Percentiles rank a stretch among this genome's conserved stretches.
Conservation (phyloP, 129 eudicot species). For the Helichrysum umbraculigerum region DNA sequence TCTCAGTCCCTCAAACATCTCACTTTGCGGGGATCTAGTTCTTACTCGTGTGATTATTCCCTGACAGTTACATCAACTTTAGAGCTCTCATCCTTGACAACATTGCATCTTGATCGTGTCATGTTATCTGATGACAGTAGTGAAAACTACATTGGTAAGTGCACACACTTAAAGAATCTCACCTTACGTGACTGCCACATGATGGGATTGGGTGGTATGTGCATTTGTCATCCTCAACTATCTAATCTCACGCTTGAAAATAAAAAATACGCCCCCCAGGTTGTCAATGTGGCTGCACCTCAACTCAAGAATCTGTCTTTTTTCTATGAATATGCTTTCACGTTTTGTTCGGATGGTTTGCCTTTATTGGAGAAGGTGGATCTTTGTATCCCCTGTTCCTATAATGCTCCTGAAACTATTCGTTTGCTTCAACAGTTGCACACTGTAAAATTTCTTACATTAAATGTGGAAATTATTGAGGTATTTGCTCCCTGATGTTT, state of each 20-base stretch:
- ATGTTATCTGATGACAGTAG: background rate
- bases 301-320: background rate
- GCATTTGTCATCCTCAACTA: background rate
- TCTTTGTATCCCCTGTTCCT: background rate
- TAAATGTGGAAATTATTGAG: too few relatives aligned
- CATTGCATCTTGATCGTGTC: background rate
- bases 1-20: background rate
- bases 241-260: background rate
- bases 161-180: background rate
- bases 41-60: background rate
- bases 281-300: background rate
- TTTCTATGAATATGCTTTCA: too few relatives aligned
- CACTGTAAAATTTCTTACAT: too few relatives aligned
- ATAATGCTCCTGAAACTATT: background rate
- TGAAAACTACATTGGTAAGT: background rate
- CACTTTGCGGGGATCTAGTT: background rate
- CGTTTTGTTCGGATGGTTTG: background rate
- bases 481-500: too few relatives aligned
- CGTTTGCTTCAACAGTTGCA: background rate
- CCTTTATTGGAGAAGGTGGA: slow-evolving; percentile 13
- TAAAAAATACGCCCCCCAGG: too few relatives aligned
- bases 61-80: background rate
- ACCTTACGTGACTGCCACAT: background rate
- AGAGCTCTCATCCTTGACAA: background rate
- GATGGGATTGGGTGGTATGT: background rate